A percentile compares a stretch with the other conserved stretches of the same genome.
These are phyloP conservation scores for Sicyos baderoa DNA, from an alignment of 306 rosid genomes.

Conservation along the genomic window DNA sequence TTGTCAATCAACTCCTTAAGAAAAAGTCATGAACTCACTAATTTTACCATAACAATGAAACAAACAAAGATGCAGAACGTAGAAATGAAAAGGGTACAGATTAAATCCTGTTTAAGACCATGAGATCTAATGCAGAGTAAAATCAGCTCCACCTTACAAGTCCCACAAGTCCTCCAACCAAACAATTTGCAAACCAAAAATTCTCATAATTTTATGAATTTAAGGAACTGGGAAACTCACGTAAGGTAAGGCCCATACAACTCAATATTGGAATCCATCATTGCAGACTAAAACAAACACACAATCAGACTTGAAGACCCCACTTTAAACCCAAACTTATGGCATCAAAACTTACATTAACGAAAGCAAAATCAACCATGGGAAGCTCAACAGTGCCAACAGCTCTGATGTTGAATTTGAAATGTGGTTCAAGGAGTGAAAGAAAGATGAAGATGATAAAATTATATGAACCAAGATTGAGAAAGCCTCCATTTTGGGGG, in stretches of 20 bases:
- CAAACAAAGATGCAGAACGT: neutral
- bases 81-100: constrained; percentile 6
- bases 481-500: constrained; percentile 33
- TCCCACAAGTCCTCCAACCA: constrained; percentile 80
- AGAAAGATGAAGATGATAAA: constrained; percentile 20
- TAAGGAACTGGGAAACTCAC: constrained; percentile 30
- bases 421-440: constrained; percentile 28
- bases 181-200: constrained; percentile 37
- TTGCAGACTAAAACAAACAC: constrained; percentile 51
- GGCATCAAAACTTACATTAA: constrained; percentile 43
- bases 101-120: neutral
- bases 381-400: constrained; percentile 49
- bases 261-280: constrained; percentile 69
- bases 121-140: neutral
- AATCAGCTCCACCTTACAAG: constrained; percentile 89
- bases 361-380: constrained; percentile 56
- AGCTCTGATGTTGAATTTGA: constrained; percentile 44
- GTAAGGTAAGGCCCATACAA: constrained; percentile 82
- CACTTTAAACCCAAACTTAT: neutral
- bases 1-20: too few relatives aligned
- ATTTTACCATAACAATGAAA: neutral
- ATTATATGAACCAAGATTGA: constrained; percentile 29
- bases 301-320: neutral
- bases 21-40: neutral
- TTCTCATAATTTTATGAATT: neutral